Base-by-base conservation (phyloP, 192 early-diverging fungal species). In the Coemansia interrupta region DNA sequence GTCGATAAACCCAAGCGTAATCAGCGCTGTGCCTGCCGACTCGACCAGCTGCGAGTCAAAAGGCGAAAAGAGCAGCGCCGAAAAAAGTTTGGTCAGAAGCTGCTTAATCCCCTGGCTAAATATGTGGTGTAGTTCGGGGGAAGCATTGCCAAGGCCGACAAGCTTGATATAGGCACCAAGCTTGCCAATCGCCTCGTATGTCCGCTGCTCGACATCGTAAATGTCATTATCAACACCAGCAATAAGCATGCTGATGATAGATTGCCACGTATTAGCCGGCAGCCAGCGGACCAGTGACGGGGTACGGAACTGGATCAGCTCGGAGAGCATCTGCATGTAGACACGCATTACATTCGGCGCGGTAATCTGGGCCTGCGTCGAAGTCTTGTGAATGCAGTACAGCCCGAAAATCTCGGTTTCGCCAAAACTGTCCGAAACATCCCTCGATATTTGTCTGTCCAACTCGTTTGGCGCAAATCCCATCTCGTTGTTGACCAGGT, bases 231-330 rank as follows among this genome's bases (percentile, higher is more conserved):
- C 68, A 11, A 70, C 53, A 6, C 74, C 69, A 9, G 41, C 61
- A 38, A 71, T 45, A 29, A 78, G 69, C 54, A 65, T 58, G n/a
- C 53, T 62, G 39, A 78, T 38, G 20, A 68, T 48, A 1, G 52
- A 52, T 22, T 42, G 36, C 74, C 74, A 78, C n/a, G 49, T 56
- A 15, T 58, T 17, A 26, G 58, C 54, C 13, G 74, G 74, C 50
- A 78, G 29, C 74, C 74, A 78, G 17, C 74, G 68, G 41, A 78
- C 43, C 49, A 78, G 45, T 23, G 74, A 78, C 14, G 74, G 74
- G 8, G 44, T 61, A 14, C 74, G 64, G 46, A 64, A 78, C 59
- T 78, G 68, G 29, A 67, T 40, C 64, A 78, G 67, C 41, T 78
- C 74, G 0, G 74, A 68, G 6, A 78, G 61, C 15, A 78, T 62